phyloP scores from a whole-genome alignment of 2,329 filamentous ascomycete species.

The Rachicladosporium sp. region DNA sequence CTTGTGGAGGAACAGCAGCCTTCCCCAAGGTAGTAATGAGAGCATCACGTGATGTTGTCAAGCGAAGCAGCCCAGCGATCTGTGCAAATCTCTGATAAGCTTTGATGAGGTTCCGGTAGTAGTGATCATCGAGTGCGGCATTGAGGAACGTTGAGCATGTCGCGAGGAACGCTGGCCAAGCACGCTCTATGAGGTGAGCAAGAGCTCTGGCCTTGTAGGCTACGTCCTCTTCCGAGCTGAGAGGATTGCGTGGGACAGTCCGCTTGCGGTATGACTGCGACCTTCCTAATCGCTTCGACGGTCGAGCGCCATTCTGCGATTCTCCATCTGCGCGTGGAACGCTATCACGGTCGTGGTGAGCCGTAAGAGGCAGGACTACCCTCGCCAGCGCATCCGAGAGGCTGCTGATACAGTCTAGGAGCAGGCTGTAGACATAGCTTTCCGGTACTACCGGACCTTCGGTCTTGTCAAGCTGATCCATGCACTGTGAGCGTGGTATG shows the following conservation, averaged over 20 bases:
- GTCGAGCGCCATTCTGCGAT: constrained; percentile 19
- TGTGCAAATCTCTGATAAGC: constrained; percentile 93
- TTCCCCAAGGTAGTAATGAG: constrained; percentile 91
- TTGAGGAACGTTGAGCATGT: constrained; percentile 94
- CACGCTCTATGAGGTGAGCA: constrained; percentile 73
- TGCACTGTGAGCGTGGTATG: constrained; percentile 69
- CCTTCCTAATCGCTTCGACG: constrained; percentile 33
- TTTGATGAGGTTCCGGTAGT: constrained; percentile 82
- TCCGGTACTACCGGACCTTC: constrained; percentile 75
- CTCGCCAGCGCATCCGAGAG: constrained; percentile 88
- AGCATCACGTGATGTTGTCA: constrained; percentile 79
- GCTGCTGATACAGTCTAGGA: constrained; percentile 76
- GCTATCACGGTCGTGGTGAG: constrained; percentile 52
- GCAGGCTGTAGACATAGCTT: constrained; percentile 84
- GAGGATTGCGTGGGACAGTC: constrained; percentile 74
- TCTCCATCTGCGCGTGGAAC: no score
- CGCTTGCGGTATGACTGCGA: constrained; percentile 60
- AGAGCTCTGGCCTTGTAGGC: constrained; percentile 61
- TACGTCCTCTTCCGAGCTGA: constrained; percentile 61
- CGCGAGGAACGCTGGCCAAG: constrained; percentile 90
- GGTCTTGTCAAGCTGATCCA: constrained; percentile 87
- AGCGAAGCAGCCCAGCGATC: constrained; percentile 75
- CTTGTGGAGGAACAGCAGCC: constrained; percentile 76
- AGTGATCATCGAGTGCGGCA: constrained; percentile 81
- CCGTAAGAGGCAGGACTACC: constrained; percentile 81